Conservation (phyloP, 108 stramenopile species). For the Nitzschia palea region DNA sequence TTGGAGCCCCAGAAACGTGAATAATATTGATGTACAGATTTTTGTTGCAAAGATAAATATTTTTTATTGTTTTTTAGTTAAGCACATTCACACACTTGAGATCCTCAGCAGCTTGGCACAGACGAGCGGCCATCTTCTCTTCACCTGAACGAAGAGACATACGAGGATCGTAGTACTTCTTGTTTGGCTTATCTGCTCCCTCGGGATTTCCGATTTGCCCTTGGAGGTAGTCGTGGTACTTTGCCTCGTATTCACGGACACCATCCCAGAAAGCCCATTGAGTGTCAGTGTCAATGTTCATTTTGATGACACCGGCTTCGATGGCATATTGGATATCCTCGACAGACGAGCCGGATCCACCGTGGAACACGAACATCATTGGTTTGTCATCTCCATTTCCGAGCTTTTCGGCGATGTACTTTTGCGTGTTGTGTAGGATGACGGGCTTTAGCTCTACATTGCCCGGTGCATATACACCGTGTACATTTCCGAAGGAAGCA, state of each 20-base stretch:
- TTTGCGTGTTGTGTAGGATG: slow-evolving; percentile 89
- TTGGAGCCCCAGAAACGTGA: too few relatives aligned
- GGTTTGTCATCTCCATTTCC: slow-evolving; percentile 87
- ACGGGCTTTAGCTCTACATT: slow-evolving; percentile 94
- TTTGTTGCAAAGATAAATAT: too few relatives aligned
- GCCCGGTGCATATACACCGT: slow-evolving; percentile 96
- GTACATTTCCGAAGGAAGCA: slow-evolving; percentile 95
- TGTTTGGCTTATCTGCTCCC: slow-evolving; percentile 96
- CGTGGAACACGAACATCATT: slow-evolving; percentile 96
- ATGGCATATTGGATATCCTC: slow-evolving; percentile 92
- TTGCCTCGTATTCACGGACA: slow-evolving; percentile 83
- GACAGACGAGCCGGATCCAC: slow-evolving; percentile 91
- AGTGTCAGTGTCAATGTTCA: slow-evolving; percentile 99
- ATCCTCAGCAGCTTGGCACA: slow-evolving; percentile 87
- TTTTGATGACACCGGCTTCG: slow-evolving; percentile 94
- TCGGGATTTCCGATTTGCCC: slow-evolving; percentile 97
- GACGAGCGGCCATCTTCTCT: slow-evolving; percentile 91
- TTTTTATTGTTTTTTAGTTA: slow-evolving; percentile 57
- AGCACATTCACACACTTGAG: slow-evolving; percentile 91
- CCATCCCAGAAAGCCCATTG: slow-evolving; percentile 97
- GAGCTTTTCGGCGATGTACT: slow-evolving; percentile 93
- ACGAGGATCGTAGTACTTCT: slow-evolving; percentile 99
- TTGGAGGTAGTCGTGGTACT: slow-evolving; percentile 94
- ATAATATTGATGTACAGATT: too few relatives aligned
- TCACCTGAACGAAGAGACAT: slow-evolving; percentile 82